Percentiles rank a stretch among this genome's conserved stretches.
These are phyloP conservation scores for Heliocybe sulcata DNA, from an alignment of 1,284 basidiomycete genomes.

Conservation along the genomic window DNA sequence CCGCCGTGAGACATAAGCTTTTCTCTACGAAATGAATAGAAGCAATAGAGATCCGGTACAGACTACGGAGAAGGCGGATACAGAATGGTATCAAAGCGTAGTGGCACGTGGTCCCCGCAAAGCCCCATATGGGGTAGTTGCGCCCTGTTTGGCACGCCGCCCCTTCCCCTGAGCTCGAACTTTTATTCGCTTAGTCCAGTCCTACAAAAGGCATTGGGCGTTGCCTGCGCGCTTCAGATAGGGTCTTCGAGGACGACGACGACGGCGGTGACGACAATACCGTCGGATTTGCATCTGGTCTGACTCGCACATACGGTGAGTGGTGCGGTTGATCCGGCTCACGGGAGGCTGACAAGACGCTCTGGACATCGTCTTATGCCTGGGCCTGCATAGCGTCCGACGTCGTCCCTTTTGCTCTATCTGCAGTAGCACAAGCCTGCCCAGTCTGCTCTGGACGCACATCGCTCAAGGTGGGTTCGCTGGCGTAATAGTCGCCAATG, in stretches of 20 bases:
- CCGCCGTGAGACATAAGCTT: too few relatives aligned
- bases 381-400: neutral
- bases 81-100: neutral
- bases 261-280: neutral
- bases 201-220: neutral
- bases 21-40: too few relatives aligned
- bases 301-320: neutral
- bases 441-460: neutral
- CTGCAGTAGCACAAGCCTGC: neutral
- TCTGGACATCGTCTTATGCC: neutral
- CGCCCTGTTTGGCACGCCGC: neutral
- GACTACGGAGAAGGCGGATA: neutral
- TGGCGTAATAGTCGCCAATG: neutral
- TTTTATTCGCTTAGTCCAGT: neutral
- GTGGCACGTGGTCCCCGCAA: neutral
- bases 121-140: neutral
- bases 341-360: neutral
- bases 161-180: neutral
- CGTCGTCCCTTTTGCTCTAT: neutral
- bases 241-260: neutral
- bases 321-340: neutral
- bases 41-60: neutral
- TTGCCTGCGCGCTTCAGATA: neutral
- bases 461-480: neutral
- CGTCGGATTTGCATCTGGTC: neutral